Evolutionary conservation across 345 rosid genomes (phyloP).

Genomic region (Acer campestre): DNA sequence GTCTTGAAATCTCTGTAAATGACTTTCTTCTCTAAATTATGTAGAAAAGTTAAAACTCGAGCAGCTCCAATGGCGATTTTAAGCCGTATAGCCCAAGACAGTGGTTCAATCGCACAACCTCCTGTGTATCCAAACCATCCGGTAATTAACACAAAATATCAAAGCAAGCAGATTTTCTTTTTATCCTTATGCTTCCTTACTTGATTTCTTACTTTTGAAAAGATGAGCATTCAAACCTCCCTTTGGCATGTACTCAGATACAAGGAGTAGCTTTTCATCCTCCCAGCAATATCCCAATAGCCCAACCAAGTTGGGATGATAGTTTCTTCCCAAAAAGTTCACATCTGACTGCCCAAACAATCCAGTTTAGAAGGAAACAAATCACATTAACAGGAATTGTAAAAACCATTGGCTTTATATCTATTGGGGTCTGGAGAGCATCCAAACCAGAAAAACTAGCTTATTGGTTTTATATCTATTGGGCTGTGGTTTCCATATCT

Average conservation of each 20-base stretch:
- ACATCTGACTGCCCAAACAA: constrained; percentile 66
- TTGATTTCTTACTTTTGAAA: constrained; percentile 62
- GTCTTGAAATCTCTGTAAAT: constrained; percentile 90
- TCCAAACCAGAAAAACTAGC: too few relatives aligned
- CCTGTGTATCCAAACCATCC: constrained; percentile 30
- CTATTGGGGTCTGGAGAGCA: too few relatives aligned
- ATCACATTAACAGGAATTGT: constrained; percentile 7
- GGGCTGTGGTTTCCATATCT: too few relatives aligned
- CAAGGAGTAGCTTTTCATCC: constrained; percentile 69
- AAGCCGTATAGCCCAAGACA: constrained; percentile 73
- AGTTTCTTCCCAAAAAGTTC: constrained; percentile 71
- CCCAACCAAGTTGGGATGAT: constrained; percentile 75
- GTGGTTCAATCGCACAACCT: constrained; percentile 34
- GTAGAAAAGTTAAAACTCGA: constrained; percentile 72
- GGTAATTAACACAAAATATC: background rate
- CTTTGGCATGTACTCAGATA: constrained; percentile 75
- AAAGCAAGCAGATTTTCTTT: background rate
- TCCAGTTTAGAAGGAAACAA: background rate
- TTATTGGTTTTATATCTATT: too few relatives aligned
- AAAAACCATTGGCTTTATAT: background rate
- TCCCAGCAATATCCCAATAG: constrained; percentile 80
- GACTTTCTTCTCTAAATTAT: constrained; percentile 62
- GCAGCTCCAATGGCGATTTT: constrained; percentile 76
- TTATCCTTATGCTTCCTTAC: background rate
- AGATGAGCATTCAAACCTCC: constrained; percentile 79